phyloP scores from a whole-genome alignment of 2,329 filamentous ascomycete species.

The Colletotrichum filicis region DNA sequence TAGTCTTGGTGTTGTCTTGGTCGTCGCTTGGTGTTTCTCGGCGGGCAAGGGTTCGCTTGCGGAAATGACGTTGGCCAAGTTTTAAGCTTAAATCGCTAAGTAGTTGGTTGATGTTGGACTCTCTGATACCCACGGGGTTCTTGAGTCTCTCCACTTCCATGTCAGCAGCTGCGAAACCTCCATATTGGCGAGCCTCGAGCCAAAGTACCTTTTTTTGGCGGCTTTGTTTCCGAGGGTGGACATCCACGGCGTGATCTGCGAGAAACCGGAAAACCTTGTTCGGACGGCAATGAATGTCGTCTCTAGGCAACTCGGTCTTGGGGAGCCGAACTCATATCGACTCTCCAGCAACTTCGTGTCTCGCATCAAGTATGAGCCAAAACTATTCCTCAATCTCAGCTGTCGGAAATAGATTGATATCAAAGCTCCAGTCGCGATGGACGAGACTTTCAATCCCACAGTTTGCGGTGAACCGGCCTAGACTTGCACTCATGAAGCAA shows the following conservation, averaged over 20 bases:
- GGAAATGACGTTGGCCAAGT: slow-evolving; percentile 35
- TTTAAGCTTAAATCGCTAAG: slow-evolving; percentile 34
- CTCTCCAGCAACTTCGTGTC: background rate
- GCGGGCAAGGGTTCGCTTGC: slow-evolving; percentile 19
- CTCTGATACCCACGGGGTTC: slow-evolving; percentile 9
- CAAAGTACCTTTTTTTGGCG: background rate
- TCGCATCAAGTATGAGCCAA: background rate
- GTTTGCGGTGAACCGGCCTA: background rate
- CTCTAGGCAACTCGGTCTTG: background rate
- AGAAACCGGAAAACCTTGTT: background rate
- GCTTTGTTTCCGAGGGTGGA: background rate
- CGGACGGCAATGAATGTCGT: background rate
- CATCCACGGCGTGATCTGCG: slow-evolving; percentile 8
- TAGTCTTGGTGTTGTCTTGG: background rate
- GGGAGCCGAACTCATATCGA: background rate
- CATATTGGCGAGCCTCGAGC: slow-evolving; percentile 19
- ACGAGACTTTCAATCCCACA: background rate
- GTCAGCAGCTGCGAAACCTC: slow-evolving; percentile 18
- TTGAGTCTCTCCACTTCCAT: slow-evolving; percentile 27
- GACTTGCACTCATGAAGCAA: background rate
- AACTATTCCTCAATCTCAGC: background rate
- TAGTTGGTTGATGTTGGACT: slow-evolving; percentile 20
- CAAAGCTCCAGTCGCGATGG: background rate
- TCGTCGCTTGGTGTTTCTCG: slow-evolving; percentile 20
- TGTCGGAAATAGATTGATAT: too few species aligned